Conservation (phyloP, 306 rosid genomes). For the Dryas alaskensis region DNA sequence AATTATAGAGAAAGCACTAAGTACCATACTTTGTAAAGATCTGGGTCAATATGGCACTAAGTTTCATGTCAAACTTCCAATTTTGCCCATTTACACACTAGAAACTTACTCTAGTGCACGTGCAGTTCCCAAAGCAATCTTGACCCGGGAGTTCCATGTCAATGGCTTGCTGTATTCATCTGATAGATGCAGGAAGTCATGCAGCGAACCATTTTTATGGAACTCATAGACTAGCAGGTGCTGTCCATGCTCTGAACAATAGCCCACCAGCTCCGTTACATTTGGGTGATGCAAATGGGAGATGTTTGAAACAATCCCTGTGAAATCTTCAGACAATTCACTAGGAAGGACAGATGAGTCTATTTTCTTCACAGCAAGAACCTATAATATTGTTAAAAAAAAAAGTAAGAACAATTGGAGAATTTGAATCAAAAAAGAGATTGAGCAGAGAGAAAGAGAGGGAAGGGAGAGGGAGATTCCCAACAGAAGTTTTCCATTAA, state of each 20-base stretch:
- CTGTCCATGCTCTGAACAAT: slow-evolving; percentile 96
- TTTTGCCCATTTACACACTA: not conserved
- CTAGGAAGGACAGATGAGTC: slow-evolving; percentile 70
- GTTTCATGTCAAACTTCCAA: not conserved
- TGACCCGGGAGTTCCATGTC: slow-evolving; percentile 95
- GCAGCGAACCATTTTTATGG: slow-evolving; percentile 83
- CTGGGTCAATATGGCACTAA: not conserved
- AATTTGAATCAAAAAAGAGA: not conserved
- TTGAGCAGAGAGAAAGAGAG: not conserved
- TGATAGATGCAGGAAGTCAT: slow-evolving; percentile 81
- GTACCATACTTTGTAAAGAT: not conserved
- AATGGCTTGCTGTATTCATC: slow-evolving; percentile 85
- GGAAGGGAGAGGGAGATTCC: not conserved
- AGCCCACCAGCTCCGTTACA: slow-evolving; percentile 88
- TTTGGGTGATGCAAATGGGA: slow-evolving; percentile 84
- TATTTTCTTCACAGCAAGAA: slow-evolving; percentile 92
- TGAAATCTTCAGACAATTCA: slow-evolving; percentile 56
- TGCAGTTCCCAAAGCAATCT: slow-evolving; percentile 94
- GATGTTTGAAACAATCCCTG: slow-evolving; percentile 63
- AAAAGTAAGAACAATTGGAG: not conserved
- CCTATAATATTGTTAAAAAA: slow-evolving; percentile 46
- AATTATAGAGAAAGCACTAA: not conserved
- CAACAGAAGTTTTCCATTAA: not conserved
- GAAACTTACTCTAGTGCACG: slow-evolving; percentile 91
- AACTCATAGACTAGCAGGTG: slow-evolving; percentile 83